Evolutionary conservation across 2,329 filamentous ascomycete species (phyloP), one percentile per base, ranked within the genome.

Genomic region (Onygenales sp.): DNA sequence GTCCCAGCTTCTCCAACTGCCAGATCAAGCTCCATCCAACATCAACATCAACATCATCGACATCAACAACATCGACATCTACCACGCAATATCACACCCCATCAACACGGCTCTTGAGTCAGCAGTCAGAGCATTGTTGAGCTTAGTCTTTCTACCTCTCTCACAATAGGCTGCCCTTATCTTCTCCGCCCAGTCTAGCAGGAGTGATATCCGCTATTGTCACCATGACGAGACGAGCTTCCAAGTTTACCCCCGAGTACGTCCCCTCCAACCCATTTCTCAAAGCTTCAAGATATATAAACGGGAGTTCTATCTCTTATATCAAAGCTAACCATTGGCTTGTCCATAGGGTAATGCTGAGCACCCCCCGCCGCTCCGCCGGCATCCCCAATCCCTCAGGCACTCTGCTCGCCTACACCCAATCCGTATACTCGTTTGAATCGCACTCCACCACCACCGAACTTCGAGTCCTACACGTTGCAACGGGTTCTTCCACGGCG

Each of bases 391-490:
- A 74, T 58, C 61, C 72, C 1, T 63, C 70, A 27, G 74, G 74
- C n/a, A 75, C 68, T 11, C 66, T 75, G 32, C 70, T 72, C 5
- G 66, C 76, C 9, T 77, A 74, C 60, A 75, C 71, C 7, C 72
- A 76, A 52, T 73, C 73, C 2, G 67, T 69, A n/a, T 77, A 77
- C 57, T 76, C 73, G 21, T 77, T 77, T 58, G 71, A 76, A 33
- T 71, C 71, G 0, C 74, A 76, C 58, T 67, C 69, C 39, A 73
- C 73, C 57, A 74, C 66, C 34, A 70, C 67, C 46, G 74, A 77
- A 56, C 72, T 77, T 45, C 68, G 70, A 27, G 68, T 75, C 3
- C 56, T 77, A 3, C 70, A 77, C 42, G 65, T 76, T 37, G 60
- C 62, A 9, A 68, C 66, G 14, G 70, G 73, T 17, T 66, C 66